Conservation (phyloP, 2,329 filamentous ascomycete genomes). For the Alternaria incomplexa region DNA sequence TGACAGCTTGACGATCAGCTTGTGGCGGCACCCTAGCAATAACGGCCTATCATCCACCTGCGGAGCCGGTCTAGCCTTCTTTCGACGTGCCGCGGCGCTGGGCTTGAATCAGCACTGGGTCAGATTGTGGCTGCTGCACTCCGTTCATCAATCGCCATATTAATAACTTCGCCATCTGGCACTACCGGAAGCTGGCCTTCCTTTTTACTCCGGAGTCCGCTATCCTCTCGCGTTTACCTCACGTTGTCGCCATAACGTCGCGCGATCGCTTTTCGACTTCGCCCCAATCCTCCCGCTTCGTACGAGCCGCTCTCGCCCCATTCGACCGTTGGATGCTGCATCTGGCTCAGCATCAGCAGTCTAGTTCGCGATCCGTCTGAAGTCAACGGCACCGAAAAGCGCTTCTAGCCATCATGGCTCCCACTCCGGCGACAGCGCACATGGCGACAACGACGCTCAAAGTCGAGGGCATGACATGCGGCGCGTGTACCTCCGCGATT, state of each 20-base stretch:
- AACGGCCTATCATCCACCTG: constrained; percentile 27
- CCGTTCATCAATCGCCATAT: constrained; percentile 20
- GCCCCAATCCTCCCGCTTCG: constrained; percentile 16
- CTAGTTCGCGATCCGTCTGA: constrained; percentile 1
- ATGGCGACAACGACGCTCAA: constrained; percentile 91
- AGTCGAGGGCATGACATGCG: constrained; percentile 87
- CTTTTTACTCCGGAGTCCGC: constrained; percentile 13
- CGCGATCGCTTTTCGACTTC: constrained; percentile 5
- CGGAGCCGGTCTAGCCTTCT: constrained; percentile 19
- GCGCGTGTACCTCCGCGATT: constrained; percentile 93
- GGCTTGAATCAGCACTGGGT: constrained; percentile 23
- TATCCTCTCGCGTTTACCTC: constrained; percentile 1
- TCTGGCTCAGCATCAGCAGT: background rate
- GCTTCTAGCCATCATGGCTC: constrained; percentile 31
- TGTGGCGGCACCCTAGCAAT: constrained; percentile 13
- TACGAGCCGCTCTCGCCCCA: constrained; percentile 17
- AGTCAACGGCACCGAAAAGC: constrained; percentile 3
- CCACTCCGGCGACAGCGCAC: constrained; percentile 40
- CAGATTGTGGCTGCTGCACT: constrained; percentile 19
- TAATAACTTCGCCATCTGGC: constrained; percentile 33
- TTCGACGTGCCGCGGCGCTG: constrained; percentile 18
- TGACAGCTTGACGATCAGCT: constrained; percentile 13
- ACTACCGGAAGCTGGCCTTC: constrained; percentile 42
- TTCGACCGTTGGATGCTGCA: constrained; percentile 18
- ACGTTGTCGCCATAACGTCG: constrained; percentile 20